Base-by-base conservation (phyloP, 2,329 filamentous ascomycete genomes). In the Pseudogymnoascus sp. region DNA sequence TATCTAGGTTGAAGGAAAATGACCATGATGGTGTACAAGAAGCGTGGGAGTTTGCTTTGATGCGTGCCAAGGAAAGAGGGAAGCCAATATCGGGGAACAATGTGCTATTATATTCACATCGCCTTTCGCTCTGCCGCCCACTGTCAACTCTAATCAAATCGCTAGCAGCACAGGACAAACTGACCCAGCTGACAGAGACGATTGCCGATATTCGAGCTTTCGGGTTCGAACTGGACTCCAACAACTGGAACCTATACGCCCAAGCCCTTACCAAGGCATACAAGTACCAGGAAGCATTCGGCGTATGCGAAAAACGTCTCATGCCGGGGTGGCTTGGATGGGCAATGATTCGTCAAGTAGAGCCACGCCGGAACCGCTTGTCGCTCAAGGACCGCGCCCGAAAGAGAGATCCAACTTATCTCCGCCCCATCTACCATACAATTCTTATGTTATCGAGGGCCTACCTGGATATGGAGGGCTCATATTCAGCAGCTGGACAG, bases 241-340 rank as follows among this genome's bases (percentile, higher is more conserved):
- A 82, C 69, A 92, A 90, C 68, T 96, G 91, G 91, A 95, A 96
- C 72, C 80, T 83, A 60, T 87, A 90, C 66, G 81, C 96, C 62
- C 84, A 88, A 69, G 75, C 81, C 60, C 83, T 97, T 28, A 84
- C 86, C 23, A 77, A 80, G 12, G 79, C 85, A 61, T 80, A 82
- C 52, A 79, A 82, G 52, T 81, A 83, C 69, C 75, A 84, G 58
- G 80, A 88, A 18, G 92, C 92, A 38, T 96, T 95, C 75, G 72
- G 77, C 21, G 76, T 87, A 60, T 93, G 90, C 71, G 93, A 97
- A 76, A 76, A 80, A 25, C 84, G 85, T 64, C 86, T 97, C 62
- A 96, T 96, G 83, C 81, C 83, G 1, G 80, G 83, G 35, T 96
- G 92, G 83, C 83, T 83, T 9, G 91, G 91, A 23, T 97, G 92